phyloP scores from a whole-genome alignment of 441 rosid species.

The Geranium incanum region DNA sequence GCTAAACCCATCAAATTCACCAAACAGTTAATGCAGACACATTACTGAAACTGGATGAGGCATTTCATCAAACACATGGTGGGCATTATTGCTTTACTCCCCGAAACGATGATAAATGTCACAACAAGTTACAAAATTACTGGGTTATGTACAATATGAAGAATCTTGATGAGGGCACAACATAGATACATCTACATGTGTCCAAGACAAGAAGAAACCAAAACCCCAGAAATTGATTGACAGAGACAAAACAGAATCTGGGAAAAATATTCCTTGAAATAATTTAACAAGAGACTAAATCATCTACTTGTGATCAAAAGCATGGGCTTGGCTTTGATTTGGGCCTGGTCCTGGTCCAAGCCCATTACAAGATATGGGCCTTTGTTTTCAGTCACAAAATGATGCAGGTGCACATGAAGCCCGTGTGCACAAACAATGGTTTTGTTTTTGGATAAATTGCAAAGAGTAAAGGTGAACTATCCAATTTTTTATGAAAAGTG shows the following conservation, averaged over 20 bases:
- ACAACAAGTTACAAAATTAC: not conserved
- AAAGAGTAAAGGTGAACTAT: no score
- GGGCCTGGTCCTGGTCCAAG: not conserved
- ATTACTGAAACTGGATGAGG: not conserved
- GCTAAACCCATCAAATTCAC: not conserved
- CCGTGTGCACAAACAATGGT: not conserved
- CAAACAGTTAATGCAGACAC: not conserved
- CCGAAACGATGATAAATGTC: not conserved
- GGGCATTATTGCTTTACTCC: not conserved
- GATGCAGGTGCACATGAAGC: not conserved
- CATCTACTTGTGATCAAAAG: conserved; percentile 15
- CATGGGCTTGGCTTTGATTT: not conserved
- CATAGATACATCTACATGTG: not conserved
- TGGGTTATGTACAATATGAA: not conserved
- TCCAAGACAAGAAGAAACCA: not conserved
- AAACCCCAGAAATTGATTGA: conserved; percentile 23
- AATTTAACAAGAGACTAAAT: conserved; percentile 25
- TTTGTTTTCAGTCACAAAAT: not conserved
- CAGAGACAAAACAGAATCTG: conserved; percentile 37
- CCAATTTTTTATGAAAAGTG: no score
- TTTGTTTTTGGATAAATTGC: no score
- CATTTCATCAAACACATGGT: conserved; percentile 8
- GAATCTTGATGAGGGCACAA: not conserved
- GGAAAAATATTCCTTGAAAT: conserved; percentile 38
- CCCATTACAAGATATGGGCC: not conserved